A percentile compares a stretch with the other conserved stretches of the same genome.
Evolutionary conservation across 345 rosid species (phyloP).

Genomic region (Laguncularia racemosa): DNA sequence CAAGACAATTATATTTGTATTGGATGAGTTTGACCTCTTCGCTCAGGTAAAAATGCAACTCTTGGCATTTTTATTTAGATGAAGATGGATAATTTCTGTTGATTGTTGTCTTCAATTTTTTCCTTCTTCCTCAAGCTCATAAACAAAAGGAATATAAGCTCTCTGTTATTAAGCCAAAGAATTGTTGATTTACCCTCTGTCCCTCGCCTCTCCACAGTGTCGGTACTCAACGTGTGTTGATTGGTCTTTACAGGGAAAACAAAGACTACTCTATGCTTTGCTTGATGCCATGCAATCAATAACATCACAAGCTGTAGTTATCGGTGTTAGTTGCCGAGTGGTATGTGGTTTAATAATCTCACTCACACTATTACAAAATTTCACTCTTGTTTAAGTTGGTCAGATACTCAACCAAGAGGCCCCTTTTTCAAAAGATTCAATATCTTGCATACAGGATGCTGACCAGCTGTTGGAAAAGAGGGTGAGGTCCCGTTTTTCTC

Average conservation of each 20-base stretch:
- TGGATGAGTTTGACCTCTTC: conserved; percentile 89
- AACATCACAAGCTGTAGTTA: conserved; percentile 80
- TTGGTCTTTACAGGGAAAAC: conserved; percentile 60
- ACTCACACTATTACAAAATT: too few relatives aligned
- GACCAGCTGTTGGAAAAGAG: conserved; percentile 95
- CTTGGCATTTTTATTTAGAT: conserved; percentile 1
- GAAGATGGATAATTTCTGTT: too few relatives aligned
- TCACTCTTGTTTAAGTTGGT: neutral
- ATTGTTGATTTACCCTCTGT: too few relatives aligned
- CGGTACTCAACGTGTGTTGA: neutral
- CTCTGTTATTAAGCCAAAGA: too few relatives aligned
- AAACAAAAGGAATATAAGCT: too few relatives aligned
- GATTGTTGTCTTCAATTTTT: neutral
- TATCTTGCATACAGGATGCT: conserved; percentile 55
- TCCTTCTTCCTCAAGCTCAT: neutral
- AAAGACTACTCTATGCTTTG: conserved; percentile 74
- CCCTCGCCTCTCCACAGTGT: too few relatives aligned
- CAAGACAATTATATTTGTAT: conserved; percentile 77
- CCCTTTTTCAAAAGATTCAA: neutral
- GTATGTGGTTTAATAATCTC: conserved; percentile 25
- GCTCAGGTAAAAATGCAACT: conserved; percentile 59
- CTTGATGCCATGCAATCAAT: conserved; percentile 95
- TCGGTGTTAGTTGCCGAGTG: conserved; percentile 79
- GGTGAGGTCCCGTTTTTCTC: conserved; percentile 91
- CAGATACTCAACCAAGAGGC: neutral